Base-by-base conservation (phyloP, 1,139 yeast genomes). In the Hyphopichia buzzinii region DNA sequence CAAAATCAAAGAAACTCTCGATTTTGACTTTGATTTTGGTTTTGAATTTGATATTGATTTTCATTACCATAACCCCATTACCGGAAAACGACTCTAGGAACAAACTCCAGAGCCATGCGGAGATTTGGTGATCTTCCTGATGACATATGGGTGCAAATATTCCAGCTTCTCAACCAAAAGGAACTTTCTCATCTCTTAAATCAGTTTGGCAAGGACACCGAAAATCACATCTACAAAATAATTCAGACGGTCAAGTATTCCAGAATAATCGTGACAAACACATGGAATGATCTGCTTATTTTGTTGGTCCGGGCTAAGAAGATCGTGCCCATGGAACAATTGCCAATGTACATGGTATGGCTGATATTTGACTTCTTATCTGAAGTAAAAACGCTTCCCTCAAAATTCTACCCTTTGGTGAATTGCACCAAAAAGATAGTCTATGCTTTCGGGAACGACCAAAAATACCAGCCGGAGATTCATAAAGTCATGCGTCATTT, bases 401-500 rank as follows among this genome's bases (percentile, higher is more conserved):
- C 8, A 4, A 16, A 13, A 14, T 34, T 3, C 14, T 21, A 21
- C 34, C 17, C 15, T 2, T 10, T 3, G n/a, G 23, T 31, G 8
- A 31, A 25, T 13, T 17, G 26, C 4, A 21, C 31, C 3, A 39
- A 30, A 28, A 33, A n/a, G 13, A 26, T 32, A 11, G 29, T 21
- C n/a, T 37, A 34, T 15, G 34, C 36, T 7, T 35, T 39, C 29
- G 40, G 39, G 17, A 33, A 36, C 17, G 21, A 34, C 11, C 28
- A 24, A 11, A 27, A 33, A 8, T 26, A 25, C n/a, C 28, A 31
- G 22, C 31, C 40, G 2, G 33, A 30, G 4, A 26, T 39, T 21
- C 37, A 30, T 26, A 39, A 34, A 23, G 33, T 36, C 8, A 28
- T 39, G 29, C 30, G 42, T 22, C 30, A 36, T 11, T 36, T 38